Evolutionary conservation across 495 filamentous ascomycete species (phyloP).

Genomic region (Letharia lupina): DNA sequence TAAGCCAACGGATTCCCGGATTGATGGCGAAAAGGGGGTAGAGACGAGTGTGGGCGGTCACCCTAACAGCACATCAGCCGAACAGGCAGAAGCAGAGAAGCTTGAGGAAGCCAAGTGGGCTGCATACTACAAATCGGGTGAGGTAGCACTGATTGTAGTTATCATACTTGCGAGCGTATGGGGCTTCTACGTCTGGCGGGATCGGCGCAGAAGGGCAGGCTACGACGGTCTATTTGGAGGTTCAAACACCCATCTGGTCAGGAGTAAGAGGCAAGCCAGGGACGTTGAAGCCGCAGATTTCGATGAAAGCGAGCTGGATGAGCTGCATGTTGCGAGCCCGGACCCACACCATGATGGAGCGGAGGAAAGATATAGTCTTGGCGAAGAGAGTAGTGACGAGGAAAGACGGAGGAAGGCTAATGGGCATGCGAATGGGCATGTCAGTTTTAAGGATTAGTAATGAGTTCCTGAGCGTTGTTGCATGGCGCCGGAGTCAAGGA

Average conservation of each 20-base stretch:
- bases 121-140: constrained; percentile 86
- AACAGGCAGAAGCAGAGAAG: constrained; percentile 65
- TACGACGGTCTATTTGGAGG: constrained; percentile 44
- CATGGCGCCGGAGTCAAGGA: constrained; percentile 6
- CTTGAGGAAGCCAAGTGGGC: constrained; percentile 82
- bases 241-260: constrained; percentile 30
- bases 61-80: constrained; percentile 65
- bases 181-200: constrained; percentile 82
- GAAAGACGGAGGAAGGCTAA: constrained; percentile 32
- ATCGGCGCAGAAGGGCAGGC: constrained; percentile 49
- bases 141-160: constrained; percentile 81
- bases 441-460: constrained; percentile 7
- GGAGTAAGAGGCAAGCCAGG: constrained; percentile 36
- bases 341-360: constrained; percentile 21
- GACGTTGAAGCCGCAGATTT: constrained; percentile 82
- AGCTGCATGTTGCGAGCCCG: constrained; percentile 48
- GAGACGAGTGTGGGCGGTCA: constrained; percentile 84
- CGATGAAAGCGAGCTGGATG: constrained; percentile 80
- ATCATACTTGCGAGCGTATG: constrained; percentile 66
- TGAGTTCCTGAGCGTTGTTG: background rate
- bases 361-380: constrained; percentile 47
- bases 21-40: constrained; percentile 83
- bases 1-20: constrained; percentile 67
- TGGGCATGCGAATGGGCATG: constrained; percentile 22
- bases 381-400: constrained; percentile 48